Evolutionary conservation across 192 early-diverging fungal genomes (phyloP).

Genomic region (Coemansia sp.): DNA sequence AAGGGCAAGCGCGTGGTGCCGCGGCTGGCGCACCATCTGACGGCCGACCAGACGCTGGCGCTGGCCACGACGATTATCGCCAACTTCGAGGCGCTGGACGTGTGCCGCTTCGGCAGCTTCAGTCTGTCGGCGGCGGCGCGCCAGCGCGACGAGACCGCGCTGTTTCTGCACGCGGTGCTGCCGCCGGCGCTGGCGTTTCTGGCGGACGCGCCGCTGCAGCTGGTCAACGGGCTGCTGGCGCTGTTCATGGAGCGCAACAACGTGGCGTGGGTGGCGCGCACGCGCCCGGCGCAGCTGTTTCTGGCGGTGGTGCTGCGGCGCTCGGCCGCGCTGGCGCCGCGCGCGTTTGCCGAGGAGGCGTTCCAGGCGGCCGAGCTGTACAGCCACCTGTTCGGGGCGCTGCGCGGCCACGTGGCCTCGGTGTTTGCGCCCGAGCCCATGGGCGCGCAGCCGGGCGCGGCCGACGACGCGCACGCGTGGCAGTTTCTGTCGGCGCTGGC

Average conservation of each 20-base stretch:
- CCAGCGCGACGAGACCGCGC: conserved; percentile 66
- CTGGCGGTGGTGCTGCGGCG: conserved; percentile 87
- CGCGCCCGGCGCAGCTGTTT: conserved; percentile 79
- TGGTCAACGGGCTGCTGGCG: conserved; percentile 74
- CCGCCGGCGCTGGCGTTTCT: conserved; percentile 79
- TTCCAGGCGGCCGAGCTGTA: conserved; percentile 70
- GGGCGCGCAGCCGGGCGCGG: conserved; percentile 34
- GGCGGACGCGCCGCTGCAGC: conserved; percentile 75
- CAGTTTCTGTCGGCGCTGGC: conserved; percentile 97
- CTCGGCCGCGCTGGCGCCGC: conserved; percentile 86
- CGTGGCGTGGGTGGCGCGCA: conserved; percentile 78
- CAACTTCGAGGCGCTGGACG: conserved; percentile 68
- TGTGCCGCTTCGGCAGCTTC: conserved; percentile 54
- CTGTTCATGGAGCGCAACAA: conserved; percentile 89
- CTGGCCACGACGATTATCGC: conserved; percentile 72
- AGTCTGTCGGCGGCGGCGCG: conserved; percentile 18
- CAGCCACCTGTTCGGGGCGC: conserved; percentile 69
- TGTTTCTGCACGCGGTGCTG: conserved; percentile 86
- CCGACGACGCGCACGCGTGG: conserved; percentile 90
- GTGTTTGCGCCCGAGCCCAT: conserved; percentile 61
- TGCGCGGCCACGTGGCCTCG: conserved; percentile 68
- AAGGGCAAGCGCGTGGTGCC: conserved; percentile 92
- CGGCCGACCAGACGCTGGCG: conserved; percentile 71
- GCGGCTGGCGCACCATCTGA: conserved; percentile 72
- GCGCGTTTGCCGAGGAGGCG: conserved; percentile 23